These are phyloP conservation scores for Cornus controversa DNA, from an alignment of 148 eudicot species.

Conservation along the genomic window DNA sequence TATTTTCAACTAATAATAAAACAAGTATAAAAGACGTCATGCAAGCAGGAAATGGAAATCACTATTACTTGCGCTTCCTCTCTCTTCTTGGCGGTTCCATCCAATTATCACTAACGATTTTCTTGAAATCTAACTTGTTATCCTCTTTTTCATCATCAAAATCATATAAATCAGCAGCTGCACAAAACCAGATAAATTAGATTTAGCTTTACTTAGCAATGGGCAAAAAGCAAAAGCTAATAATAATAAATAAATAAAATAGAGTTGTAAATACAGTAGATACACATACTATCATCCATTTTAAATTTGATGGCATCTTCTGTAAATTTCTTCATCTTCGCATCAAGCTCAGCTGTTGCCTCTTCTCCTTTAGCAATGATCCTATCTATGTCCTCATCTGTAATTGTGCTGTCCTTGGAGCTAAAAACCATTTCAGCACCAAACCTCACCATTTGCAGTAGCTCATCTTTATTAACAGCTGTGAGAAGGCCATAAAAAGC, in stretches of 20 bases:
- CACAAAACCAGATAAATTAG: constrained; percentile 18
- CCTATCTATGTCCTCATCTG: constrained; percentile 95
- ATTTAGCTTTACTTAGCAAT: constrained; percentile 11
- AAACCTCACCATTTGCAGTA: constrained; percentile 98
- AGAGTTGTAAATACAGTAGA: not conserved
- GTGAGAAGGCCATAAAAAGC: constrained; percentile 18
- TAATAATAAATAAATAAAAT: too few species aligned
- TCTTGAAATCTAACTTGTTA: constrained; percentile 84
- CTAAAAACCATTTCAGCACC: constrained; percentile 99
- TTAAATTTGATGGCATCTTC: constrained; percentile 98
- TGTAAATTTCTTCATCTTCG: constrained; percentile 97
- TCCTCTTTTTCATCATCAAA: constrained; percentile 98
- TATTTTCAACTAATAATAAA: not conserved
- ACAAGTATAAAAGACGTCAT: not conserved
- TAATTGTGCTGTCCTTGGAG: constrained; percentile 95
- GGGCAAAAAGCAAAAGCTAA: not conserved
- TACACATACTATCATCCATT: constrained; percentile 91
- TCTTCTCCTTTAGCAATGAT: constrained; percentile 99
- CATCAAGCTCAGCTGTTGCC: constrained; percentile 98
- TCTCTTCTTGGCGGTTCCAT: constrained; percentile 95
- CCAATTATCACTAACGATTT: constrained; percentile 88
- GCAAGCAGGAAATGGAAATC: not conserved
- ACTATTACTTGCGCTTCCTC: constrained; percentile 87
- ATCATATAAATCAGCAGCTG: constrained; percentile 93
- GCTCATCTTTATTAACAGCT: constrained; percentile 99